Conservation (phyloP, 176 grass and related monocot genomes). For the Avena atlantica region DNA sequence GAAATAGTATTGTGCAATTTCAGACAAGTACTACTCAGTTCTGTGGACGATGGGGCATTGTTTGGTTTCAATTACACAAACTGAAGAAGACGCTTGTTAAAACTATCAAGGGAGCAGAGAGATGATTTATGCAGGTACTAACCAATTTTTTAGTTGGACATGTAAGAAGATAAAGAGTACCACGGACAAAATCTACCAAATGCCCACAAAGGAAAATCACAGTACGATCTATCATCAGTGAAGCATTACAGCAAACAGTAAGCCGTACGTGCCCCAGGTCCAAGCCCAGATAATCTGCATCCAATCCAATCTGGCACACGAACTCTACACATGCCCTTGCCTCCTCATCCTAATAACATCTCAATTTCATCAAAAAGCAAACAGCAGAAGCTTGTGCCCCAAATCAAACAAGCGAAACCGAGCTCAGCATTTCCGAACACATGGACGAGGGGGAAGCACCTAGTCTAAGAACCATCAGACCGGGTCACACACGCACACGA, state of each 20-base stretch:
- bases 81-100: neutral
- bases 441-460: neutral
- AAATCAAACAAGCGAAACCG: neutral
- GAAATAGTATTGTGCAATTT: slow-evolving; percentile 6
- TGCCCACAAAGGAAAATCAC: neutral
- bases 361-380: neutral
- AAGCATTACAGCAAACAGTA: neutral
- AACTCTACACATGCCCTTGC: neutral
- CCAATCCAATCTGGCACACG: slow-evolving; percentile 5
- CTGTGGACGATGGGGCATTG: neutral
- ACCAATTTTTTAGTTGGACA: neutral
- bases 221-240: neutral
- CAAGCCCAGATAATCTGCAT: neutral
- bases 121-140: neutral
- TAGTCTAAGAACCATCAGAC: neutral
- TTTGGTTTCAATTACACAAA: neutral
- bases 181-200: neutral
- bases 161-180: neutral
- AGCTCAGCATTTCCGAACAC: neutral
- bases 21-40: neutral
- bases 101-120: neutral
- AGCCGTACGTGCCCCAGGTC: neutral
- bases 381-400: no score
- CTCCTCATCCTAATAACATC: neutral
- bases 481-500: neutral